These are phyloP conservation scores for Ammopiptanthus mongolicus DNA, from an alignment of 306 rosid genomes.

Conservation along the genomic window DNA sequence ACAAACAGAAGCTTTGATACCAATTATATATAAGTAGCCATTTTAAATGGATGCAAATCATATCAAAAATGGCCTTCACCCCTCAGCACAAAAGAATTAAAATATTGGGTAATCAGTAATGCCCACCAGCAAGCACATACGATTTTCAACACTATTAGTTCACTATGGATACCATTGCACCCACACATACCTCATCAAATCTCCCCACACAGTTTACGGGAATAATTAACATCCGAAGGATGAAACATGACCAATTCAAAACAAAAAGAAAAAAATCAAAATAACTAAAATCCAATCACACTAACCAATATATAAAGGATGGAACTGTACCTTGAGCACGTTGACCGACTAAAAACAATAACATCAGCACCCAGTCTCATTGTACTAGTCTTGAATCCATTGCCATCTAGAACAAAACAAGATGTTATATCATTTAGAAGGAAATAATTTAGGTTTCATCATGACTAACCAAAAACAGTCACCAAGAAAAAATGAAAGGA, in stretches of 20 bases:
- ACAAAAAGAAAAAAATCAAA: neutral
- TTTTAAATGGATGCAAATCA: neutral
- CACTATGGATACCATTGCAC: neutral
- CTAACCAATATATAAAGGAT: constrained; percentile 8
- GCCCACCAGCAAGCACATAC: neutral
- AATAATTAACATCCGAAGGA: neutral
- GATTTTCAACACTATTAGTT: neutral
- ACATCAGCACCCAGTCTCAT: constrained; percentile 96
- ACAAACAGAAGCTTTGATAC: neutral
- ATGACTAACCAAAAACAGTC: neutral
- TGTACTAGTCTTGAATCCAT: constrained; percentile 98
- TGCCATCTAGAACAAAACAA: constrained; percentile 67
- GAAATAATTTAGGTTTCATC: constrained; percentile 12
- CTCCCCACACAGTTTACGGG: neutral
- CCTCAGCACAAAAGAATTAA: neutral
- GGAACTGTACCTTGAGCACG: constrained; percentile 41
- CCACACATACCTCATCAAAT: neutral
- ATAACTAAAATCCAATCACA: neutral
- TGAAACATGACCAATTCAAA: neutral
- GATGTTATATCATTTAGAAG: constrained; percentile 11
- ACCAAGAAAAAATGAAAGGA: neutral
- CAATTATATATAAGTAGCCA: neutral
- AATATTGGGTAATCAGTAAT: neutral
- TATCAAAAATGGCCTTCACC: neutral
- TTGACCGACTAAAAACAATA: constrained; percentile 80